phyloP scores from a whole-genome alignment of 352 stramenopile genomes.

The Phytophthora fragariae region DNA sequence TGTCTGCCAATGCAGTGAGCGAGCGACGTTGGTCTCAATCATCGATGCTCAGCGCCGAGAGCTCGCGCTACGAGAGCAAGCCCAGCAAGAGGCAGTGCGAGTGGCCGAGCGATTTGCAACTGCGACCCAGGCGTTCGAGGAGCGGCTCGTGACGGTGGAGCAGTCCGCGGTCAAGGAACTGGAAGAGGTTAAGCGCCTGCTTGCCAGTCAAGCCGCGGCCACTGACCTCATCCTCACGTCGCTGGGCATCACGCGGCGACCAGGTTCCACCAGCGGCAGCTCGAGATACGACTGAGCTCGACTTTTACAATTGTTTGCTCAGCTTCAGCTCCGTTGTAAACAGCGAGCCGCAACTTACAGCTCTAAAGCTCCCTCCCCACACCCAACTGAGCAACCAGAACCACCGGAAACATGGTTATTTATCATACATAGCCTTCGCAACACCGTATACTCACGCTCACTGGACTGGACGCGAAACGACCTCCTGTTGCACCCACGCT shows the following conservation, averaged over 20 bases:
- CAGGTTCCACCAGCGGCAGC: slow-evolving; percentile 16
- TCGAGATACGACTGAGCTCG: slow-evolving; percentile 29
- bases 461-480: not conserved
- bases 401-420: not conserved
- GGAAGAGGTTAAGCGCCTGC: slow-evolving; percentile 50
- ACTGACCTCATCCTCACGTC: slow-evolving; percentile 66
- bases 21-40: slow-evolving; percentile 58
- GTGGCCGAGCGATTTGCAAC: slow-evolving; percentile 66
- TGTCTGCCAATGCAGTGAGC: slow-evolving; percentile 44
- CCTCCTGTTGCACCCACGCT: slow-evolving; percentile 19
- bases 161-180: slow-evolving; percentile 50
- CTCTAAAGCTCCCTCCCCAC: not conserved
- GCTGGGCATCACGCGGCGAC: slow-evolving; percentile 47
- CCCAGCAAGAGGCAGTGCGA: slow-evolving; percentile 58
- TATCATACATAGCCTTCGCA: slow-evolving; percentile 2
- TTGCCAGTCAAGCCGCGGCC: slow-evolving; percentile 49
- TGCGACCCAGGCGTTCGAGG: slow-evolving; percentile 64
- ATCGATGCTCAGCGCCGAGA: slow-evolving; percentile 72
- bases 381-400: not conserved
- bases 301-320: not conserved
- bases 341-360: not conserved
- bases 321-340: not conserved
- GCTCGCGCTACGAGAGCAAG: slow-evolving; percentile 59
- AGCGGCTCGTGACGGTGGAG: slow-evolving; percentile 62
- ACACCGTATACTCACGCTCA: not conserved